Percentiles rank a stretch among this genome's conserved stretches.
Evolutionary conservation across 192 early-diverging fungal genomes (phyloP).

Genomic region (Dissophora globulifera): DNA sequence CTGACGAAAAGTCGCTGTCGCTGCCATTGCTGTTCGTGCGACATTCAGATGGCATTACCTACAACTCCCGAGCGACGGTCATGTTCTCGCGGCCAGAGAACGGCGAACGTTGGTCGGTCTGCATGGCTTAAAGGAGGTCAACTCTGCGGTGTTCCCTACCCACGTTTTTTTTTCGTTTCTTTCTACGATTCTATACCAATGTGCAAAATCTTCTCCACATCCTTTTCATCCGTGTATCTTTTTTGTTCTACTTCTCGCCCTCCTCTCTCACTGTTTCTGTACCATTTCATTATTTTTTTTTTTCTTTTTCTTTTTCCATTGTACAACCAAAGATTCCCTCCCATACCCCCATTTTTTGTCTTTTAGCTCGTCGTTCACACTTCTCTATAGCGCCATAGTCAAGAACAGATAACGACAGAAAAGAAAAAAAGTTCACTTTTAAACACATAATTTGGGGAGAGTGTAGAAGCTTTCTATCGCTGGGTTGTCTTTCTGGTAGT

Average conservation of each 20-base stretch:
- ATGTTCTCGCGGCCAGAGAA: slow-evolving; percentile 32
- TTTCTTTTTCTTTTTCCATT: background rate
- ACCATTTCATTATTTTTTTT: background rate
- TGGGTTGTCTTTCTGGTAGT: too few relatives aligned
- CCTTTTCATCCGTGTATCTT: background rate
- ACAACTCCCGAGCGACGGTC: slow-evolving; percentile 48
- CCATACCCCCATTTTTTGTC: background rate
- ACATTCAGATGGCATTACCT: slow-evolving; percentile 36
- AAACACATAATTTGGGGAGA: too few relatives aligned
- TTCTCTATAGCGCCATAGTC: background rate
- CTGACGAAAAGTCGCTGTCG: slow-evolving; percentile 20
- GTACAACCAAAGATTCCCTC: background rate
- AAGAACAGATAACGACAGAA: too few relatives aligned
- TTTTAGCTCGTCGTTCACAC: too few relatives aligned
- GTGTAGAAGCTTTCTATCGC: too few relatives aligned
- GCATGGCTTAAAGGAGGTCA: slow-evolving; percentile 18
- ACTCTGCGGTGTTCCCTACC: too few relatives aligned
- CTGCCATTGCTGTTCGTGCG: slow-evolving; percentile 45
- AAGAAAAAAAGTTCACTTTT: too few relatives aligned
- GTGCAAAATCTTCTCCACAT: too few relatives aligned
- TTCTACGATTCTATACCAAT: too few relatives aligned
- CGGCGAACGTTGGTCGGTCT: slow-evolving; percentile 42
- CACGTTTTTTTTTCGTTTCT: slow-evolving; percentile 4
- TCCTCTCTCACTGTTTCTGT: background rate
- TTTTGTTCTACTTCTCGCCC: background rate